Evolutionary conservation across 257 asterid species (phyloP), one percentile per base, ranked within the genome.

Genomic region (Primulina huaijiensis): DNA sequence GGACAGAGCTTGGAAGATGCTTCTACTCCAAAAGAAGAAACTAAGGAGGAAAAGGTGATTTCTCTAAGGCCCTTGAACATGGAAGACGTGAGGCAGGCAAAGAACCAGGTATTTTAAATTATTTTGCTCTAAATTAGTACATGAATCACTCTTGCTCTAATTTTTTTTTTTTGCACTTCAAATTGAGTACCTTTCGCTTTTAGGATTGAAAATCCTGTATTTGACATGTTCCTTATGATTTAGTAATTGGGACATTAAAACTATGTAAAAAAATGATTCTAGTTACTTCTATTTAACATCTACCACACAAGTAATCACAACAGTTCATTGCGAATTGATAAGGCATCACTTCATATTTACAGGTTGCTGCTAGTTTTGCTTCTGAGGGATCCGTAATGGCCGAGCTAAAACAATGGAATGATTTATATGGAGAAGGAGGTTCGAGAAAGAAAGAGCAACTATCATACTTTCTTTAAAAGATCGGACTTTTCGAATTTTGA

Each of bases 341-440:
- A 50, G 8, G 21, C 57, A 50, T 5, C 2, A 21, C 20, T 50
- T 8, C 20, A 50, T 50, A 50, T 50, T 14, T 83, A 80, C 81
- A 92, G 98, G 95, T 90, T 78, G 95, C 98, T 61, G 93, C 98
- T 3, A 92, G 98, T 83, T 92, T 90, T 77, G 92, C 98, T 70
- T 76, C 92, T 0, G 98, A 88, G 84, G 98, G 98, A 78, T 85
- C 96, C 10, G 62, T 90, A 70, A 92, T 92, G 98, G 77, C 74
- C 5, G 98, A 90, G 86, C 88, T 92, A 60, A 88, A 87, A 85
- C 98, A 88, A 76, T 92, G 98, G 98, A 92, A 92, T 65, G 96
- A 90, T 16, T 87, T 87, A 3, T 92, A 90, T 52, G 98, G 98
- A 46, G 98, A 88, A 84, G 97, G 98, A 25, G 98, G 98, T 65